phyloP scores from a whole-genome alignment of 345 rosid genomes.

The Sonneratia alba region DNA sequence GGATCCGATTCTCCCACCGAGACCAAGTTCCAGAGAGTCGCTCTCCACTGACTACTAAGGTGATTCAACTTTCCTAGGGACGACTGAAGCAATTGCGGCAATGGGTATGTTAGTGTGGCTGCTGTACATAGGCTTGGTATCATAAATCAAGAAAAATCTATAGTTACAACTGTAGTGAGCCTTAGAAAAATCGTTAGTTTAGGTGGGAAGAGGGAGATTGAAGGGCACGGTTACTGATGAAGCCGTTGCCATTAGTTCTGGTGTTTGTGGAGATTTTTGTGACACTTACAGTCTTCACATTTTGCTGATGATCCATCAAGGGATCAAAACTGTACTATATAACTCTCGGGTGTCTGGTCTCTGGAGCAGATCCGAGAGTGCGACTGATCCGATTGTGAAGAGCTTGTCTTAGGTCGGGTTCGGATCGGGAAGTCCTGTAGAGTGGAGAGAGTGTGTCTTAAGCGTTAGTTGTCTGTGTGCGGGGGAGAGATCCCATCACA shows the following conservation, averaged over 20 bases:
- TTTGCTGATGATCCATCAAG: slow-evolving; percentile 1
- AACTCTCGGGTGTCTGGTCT: background rate
- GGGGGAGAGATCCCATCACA: slow-evolving; percentile 1
- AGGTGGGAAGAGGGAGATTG: background rate
- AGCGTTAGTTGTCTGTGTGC: background rate
- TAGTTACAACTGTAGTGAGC: background rate
- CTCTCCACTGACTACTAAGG: slow-evolving; percentile 39
- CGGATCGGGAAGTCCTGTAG: background rate
- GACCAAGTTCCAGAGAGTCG: slow-evolving; percentile 50
- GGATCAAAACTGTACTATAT: background rate
- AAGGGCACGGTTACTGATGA: background rate
- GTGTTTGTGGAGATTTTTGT: background rate
- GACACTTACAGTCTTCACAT: background rate
- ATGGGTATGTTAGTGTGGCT: slow-evolving; percentile 13
- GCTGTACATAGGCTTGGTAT: slow-evolving; percentile 31
- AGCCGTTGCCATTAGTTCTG: background rate
- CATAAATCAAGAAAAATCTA: background rate
- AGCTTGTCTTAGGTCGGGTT: background rate
- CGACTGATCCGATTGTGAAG: background rate
- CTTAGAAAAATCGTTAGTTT: background rate
- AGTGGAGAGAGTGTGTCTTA: background rate
- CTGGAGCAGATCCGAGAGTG: background rate
- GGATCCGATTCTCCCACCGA: slow-evolving; percentile 47
- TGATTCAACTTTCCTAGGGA: slow-evolving; percentile 11
- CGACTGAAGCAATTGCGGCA: background rate